Percentiles rank a stretch among this genome's conserved stretches.
Evolutionary conservation across 257 asterid genomes (phyloP).

Genomic region (Agastache rugosa): DNA sequence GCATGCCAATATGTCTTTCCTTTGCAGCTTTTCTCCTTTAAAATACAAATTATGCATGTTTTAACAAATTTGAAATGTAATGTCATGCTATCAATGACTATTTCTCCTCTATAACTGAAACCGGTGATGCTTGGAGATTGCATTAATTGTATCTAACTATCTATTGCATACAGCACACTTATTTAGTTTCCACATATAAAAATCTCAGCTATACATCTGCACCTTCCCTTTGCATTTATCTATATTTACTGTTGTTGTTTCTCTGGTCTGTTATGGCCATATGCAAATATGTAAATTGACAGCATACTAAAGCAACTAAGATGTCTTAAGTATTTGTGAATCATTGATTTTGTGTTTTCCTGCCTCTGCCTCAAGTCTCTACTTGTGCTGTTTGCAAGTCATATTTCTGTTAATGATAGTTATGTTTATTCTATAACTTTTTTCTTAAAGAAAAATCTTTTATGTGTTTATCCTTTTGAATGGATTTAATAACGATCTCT

Average conservation of each 20-base stretch:
- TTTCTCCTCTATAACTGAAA: slow-evolving; percentile 18
- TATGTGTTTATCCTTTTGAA: slow-evolving; percentile 22
- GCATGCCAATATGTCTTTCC: slow-evolving; percentile 8
- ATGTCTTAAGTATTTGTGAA: slow-evolving; percentile 3
- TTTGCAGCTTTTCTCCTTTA: slow-evolving; percentile 13
- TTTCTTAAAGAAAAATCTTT: not conserved
- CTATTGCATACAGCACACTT: slow-evolving; percentile 5
- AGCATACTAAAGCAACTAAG: slow-evolving; percentile 21
- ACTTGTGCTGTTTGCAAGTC: slow-evolving; percentile 14
- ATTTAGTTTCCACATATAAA: not conserved
- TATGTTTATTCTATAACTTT: not conserved
- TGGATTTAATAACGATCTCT: slow-evolving; percentile 41
- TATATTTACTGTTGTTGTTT: not conserved
- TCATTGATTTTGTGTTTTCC: slow-evolving; percentile 27
- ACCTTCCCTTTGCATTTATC: slow-evolving; percentile 23
- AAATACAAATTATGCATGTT: slow-evolving; percentile 24
- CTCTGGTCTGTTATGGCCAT: slow-evolving; percentile 16
- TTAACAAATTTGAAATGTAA: slow-evolving; percentile 18
- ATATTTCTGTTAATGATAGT: slow-evolving; percentile 15
- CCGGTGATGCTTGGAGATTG: slow-evolving; percentile 28
- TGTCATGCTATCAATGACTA: slow-evolving; percentile 6
- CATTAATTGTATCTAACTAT: not conserved
- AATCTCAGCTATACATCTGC: slow-evolving; percentile 14
- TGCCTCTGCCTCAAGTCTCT: slow-evolving; percentile 16
- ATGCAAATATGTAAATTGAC: slow-evolving; percentile 12